Evolutionary conservation across 345 rosid genomes (phyloP).

Genomic region (Nephelium lappaceum): DNA sequence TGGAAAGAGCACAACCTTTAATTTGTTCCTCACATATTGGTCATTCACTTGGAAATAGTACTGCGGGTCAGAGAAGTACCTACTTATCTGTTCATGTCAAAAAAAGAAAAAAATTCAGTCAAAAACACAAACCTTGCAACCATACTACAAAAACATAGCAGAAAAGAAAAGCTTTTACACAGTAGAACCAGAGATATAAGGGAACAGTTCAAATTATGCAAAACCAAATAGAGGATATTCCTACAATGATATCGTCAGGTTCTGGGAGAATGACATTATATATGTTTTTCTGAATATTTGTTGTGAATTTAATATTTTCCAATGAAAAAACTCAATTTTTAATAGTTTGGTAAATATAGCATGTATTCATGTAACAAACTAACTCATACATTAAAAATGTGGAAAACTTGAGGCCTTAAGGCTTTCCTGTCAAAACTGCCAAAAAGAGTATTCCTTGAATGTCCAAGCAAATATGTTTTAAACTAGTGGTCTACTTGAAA

Average conservation of each 20-base stretch:
- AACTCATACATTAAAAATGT: background rate
- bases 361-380: background rate
- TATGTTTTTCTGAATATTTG: background rate
- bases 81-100: conserved; percentile 64
- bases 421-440: background rate
- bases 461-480: background rate
- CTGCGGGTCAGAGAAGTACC: conserved; percentile 94
- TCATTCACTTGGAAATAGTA: conserved; percentile 98
- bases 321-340: conserved; percentile 5
- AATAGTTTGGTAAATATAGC: background rate
- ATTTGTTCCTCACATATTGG: conserved; percentile 94
- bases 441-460: background rate
- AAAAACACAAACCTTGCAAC: conserved; percentile 1
- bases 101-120: conserved; percentile 13
- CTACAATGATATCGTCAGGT: background rate
- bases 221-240: background rate
- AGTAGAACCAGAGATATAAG: background rate
- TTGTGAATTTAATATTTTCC: background rate
- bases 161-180: background rate
- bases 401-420: background rate
- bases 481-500: background rate
- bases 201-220: background rate
- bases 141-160: background rate
- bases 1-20: conserved; percentile 89
- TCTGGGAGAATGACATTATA: background rate